A percentile compares a stretch with the other conserved stretches of the same genome.
phyloP scores from a whole-genome alignment of 257 asterid species.

The Solanum ossicruentum region DNA sequence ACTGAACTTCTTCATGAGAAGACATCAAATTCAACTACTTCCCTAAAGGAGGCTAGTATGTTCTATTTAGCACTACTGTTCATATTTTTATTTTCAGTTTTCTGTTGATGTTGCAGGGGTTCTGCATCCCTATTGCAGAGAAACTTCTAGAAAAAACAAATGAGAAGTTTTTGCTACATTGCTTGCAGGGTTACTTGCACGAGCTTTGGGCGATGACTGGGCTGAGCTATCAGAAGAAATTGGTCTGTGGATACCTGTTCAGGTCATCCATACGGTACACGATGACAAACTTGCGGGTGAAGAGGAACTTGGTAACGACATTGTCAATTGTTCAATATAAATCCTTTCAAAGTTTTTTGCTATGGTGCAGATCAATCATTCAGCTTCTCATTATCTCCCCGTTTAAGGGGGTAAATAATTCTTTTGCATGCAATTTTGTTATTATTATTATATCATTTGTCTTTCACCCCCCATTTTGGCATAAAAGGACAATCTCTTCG shows the following conservation, averaged over 20 bases:
- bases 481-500: neutral
- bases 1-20: slow-evolving; percentile 25
- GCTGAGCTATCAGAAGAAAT: slow-evolving; percentile 43
- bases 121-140: neutral
- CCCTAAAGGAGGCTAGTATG: slow-evolving; percentile 67
- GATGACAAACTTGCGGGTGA: slow-evolving; percentile 82
- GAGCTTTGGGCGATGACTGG: slow-evolving; percentile 62
- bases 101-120: neutral
- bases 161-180: neutral
- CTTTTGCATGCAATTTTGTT: neutral
- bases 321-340: neutral
- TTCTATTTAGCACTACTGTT: neutral
- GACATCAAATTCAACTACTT: slow-evolving; percentile 41
- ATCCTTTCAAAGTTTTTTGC: neutral
- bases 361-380: neutral
- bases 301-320: slow-evolving; percentile 58
- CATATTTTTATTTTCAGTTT: neutral
- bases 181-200: slow-evolving; percentile 36
- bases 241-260: slow-evolving; percentile 79
- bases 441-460: neutral
- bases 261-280: slow-evolving; percentile 49
- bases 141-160: neutral
- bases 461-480: neutral
- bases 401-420: neutral
- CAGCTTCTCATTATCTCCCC: neutral